A percentile compares a stretch with the other conserved stretches of the same genome.
Conservation (phyloP, 2,329 filamentous ascomycete genomes). For the Verticillium alfalfae region DNA sequence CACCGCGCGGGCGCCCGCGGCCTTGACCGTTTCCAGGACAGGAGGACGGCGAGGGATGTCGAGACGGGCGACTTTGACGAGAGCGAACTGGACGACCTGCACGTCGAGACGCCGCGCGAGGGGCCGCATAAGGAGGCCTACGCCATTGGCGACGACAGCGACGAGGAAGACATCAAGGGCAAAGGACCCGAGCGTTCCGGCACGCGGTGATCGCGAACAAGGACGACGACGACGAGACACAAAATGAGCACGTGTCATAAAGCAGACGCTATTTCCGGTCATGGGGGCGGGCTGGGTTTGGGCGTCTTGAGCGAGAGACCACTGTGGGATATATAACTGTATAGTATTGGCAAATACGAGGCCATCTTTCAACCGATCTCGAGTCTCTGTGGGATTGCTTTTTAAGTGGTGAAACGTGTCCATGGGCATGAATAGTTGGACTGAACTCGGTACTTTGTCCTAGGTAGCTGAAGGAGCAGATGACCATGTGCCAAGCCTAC, state of each 20-base stretch:
- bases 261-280: not conserved
- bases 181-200: not conserved
- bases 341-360: not conserved
- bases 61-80: conserved; percentile 63
- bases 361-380: not conserved
- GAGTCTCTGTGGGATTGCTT: not conserved
- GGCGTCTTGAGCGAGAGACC: not conserved
- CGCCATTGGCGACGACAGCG: conserved; percentile 51
- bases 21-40: conserved; percentile 41
- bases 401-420: too few species aligned
- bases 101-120: conserved; percentile 40
- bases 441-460: not conserved
- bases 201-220: not conserved
- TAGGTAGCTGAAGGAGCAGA: too few species aligned
- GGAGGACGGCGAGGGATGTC: conserved; percentile 43
- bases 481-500: not conserved
- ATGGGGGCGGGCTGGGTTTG: not conserved
- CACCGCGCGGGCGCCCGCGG: conserved; percentile 20
- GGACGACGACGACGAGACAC: not conserved
- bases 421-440: too few species aligned
- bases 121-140: conserved; percentile 42
- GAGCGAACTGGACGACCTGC: conserved; percentile 58
- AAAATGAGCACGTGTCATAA: not conserved
- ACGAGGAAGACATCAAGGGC: conserved; percentile 38
- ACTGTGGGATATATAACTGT: not conserved